Evolutionary conservation across 768 basidiomycete genomes (phyloP).

Genomic region (Lactarius pseudohatsudake): DNA sequence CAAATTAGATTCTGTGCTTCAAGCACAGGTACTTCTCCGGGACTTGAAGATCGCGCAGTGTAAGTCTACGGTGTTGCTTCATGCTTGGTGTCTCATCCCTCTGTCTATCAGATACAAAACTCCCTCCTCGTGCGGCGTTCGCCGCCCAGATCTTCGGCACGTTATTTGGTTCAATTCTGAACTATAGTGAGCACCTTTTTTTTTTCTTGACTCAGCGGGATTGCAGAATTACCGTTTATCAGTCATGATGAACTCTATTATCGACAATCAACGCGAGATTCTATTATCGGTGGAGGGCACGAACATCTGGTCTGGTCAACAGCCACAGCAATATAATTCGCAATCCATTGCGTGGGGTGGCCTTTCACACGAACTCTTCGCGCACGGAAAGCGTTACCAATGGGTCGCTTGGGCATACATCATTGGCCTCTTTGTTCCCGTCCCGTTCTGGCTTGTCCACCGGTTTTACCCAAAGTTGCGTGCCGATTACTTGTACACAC

Average conservation of each 20-base stretch:
- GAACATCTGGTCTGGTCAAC: conserved; percentile 50
- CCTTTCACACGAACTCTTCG: conserved; percentile 27
- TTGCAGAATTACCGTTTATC: no score
- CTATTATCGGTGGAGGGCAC: conserved; percentile 57
- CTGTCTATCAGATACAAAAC: conserved; percentile 40
- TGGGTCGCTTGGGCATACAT: conserved; percentile 51
- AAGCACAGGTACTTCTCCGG: conserved; percentile 44
- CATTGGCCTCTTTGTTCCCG: conserved; percentile 49
- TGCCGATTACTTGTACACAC: conserved; percentile 50
- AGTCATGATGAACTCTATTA: conserved; percentile 60
- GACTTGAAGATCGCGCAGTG: conserved; percentile 53
- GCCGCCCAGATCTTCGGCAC: conserved; percentile 52
- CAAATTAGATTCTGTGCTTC: conserved; percentile 41
- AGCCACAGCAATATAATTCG: conserved; percentile 51
- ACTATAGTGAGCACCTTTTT: conserved; percentile 33
- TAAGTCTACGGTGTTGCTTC: conserved; percentile 10
- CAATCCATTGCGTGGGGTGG: conserved; percentile 56
- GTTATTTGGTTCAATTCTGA: conserved; percentile 43
- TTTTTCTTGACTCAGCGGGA: no score
- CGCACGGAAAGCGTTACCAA: conserved; percentile 38
- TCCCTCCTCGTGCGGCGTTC: conserved; percentile 51
- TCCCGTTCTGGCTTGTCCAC: conserved; percentile 54
- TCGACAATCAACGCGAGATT: conserved; percentile 50
- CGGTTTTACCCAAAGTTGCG: conserved; percentile 46
- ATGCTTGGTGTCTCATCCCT: background rate